Evolutionary conservation across 2,329 filamentous ascomycete genomes (phyloP), one percentile per base, ranked within the genome.

Genomic region (Coniochaeta sp.): DNA sequence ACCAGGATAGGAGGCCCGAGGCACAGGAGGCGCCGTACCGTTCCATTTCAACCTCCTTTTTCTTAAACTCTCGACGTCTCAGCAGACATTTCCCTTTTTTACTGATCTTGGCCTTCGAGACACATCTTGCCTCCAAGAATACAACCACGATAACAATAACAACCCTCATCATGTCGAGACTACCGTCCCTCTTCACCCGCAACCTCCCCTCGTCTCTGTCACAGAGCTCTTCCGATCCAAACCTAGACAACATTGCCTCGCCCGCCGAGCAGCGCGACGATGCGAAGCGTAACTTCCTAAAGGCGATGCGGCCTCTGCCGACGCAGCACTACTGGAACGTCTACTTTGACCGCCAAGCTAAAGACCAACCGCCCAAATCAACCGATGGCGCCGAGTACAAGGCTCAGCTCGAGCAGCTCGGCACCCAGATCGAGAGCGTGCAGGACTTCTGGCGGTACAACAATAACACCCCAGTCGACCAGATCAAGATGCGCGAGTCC

Each of bases 401-500:
- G 61, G 76, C 74, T 59, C 75, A 83, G 64, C 81, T 88, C 54
- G 84, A 88, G 71, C 80, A 86, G 76, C 80, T 88, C 24, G 83
- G 81, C 67, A 75, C 77, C 57, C 82, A 84, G 74, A 87, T 93
- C 73, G 89, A 90, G 77, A 90, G 89, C 22, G 84, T 92, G 50
- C 90, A 92, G 81, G 90, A 93, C 71, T 93, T 93, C 73, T 92
- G 89, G 86, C 84, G 88, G 63, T 89, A 91, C 76, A 86, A 87
- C 77, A 92, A 93, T 77, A 91, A 92, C 74, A 90, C 88, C 43
- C 89, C 89, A 17, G 87, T 91, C 68, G 83, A 88, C 61, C 83
- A 87, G 72, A 86, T 93, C 73, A 88, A 88, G 74, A 86, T 89
- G 79, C 86, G 88, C 68, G 89, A 92, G 75, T 89, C 86, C 54